Base-by-base conservation (phyloP, 306 rosid species). In the Ochetophila trinervis region DNA sequence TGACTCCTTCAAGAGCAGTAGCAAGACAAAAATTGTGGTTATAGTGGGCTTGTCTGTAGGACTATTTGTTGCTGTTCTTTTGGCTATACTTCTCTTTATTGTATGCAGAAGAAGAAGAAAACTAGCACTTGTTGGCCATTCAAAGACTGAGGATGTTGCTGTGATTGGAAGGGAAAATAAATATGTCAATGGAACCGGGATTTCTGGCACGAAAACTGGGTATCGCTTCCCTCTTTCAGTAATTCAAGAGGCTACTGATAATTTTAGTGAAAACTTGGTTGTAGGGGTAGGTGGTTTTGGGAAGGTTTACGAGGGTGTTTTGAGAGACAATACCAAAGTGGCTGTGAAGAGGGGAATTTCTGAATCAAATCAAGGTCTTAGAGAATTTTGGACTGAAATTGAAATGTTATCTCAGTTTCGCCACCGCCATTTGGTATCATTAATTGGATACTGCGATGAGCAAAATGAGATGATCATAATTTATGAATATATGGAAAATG, bases 211-310 rank as follows among this genome's bases (percentile, higher is more conserved):
- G 0, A 85, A 85, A 57, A 71, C 57, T 1, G 84, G 88, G 57
- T 83, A 88, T 55, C 75, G 82, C 57, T 82, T 83, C 27, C 85
- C 88, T 35, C 73, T 87, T 6, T 64, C 45, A 16, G 77, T 67
- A 10, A 72, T 85, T 51, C 78, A 65, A 53, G 82, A 79, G 67
- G 89, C 95, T 20, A 88, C 95, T n/a, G 82, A 75, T 63, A 66
- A 83, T 51, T 88, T 88, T 67, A 85, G 84, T 47, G 91, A 88
- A 44, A 81, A 58, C 68, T 52, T 83, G 67, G 77, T 76, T 5
- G 68, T 88, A 67, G 95, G 95, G 23, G 70, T 60, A 34, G 95
- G 91, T 58, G 95, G 95, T 19, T 85, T 87, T 65, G 95, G 95
- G 53, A 83, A 83, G 72, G 91, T 88, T 55, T 88, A 85, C 81